Conservation (phyloP, 2,329 filamentous ascomycete genomes). For the Cladosporium sp. region DNA sequence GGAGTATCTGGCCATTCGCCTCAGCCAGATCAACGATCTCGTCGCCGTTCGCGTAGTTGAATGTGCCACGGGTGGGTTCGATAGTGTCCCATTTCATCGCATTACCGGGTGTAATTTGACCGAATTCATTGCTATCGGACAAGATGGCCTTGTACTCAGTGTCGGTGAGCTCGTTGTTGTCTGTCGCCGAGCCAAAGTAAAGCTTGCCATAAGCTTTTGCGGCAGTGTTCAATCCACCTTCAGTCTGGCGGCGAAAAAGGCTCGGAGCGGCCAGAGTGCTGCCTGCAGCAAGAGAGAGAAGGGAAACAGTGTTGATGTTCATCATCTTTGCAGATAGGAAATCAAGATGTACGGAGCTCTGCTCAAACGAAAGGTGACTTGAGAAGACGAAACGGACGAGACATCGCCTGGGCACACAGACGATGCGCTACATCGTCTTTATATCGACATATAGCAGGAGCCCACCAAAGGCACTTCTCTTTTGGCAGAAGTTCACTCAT, state of each 20-base stretch:
- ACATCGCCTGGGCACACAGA: too few relatives aligned
- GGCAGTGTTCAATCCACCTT: conserved; percentile 19
- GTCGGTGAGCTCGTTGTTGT: conserved; percentile 49
- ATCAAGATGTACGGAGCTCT: too few relatives aligned
- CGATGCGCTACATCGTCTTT: too few relatives aligned
- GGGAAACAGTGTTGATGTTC: background rate
- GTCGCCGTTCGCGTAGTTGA: conserved; percentile 57
- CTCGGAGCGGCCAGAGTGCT: background rate
- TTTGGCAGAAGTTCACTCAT: too few relatives aligned
- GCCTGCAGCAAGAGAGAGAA: background rate
- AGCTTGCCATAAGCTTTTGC: conserved; percentile 23
- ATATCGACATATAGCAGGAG: too few relatives aligned
- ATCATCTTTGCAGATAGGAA: background rate
- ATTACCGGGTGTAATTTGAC: conserved; percentile 61
- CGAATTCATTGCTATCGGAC: conserved; percentile 54
- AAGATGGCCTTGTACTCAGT: conserved; percentile 52
- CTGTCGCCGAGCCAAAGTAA: conserved; percentile 49
- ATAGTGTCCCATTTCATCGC: conserved; percentile 60
- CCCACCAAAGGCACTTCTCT: too few relatives aligned
- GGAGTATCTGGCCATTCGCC: conserved; percentile 43
- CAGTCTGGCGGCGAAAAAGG: too few relatives aligned
- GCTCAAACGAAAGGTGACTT: too few relatives aligned
- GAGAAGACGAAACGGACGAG: too few relatives aligned
- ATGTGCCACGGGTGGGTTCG: conserved; percentile 53
- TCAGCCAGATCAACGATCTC: conserved; percentile 38